A percentile compares a stretch with the other conserved stretches of the same genome.
Evolutionary conservation across 495 filamentous ascomycete species (phyloP).

Genomic region (Platismatia glauca): DNA sequence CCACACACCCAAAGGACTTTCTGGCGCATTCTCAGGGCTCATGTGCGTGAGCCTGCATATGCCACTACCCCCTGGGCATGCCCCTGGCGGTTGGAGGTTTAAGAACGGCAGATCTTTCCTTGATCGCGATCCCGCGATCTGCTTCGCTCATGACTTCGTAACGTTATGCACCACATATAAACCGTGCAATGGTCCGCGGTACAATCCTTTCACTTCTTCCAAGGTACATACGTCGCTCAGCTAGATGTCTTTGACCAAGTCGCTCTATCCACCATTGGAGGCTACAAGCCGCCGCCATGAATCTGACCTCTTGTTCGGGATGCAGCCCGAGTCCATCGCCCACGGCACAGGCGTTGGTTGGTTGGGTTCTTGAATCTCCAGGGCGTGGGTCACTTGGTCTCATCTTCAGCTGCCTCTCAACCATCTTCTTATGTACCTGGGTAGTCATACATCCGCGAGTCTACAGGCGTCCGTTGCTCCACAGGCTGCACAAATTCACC

Average conservation of each 20-base stretch:
- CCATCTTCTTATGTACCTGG: slow-evolving; percentile 33
- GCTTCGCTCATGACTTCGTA: not conserved
- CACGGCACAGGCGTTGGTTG: slow-evolving; percentile 18
- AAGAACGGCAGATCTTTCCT: not conserved
- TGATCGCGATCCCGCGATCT: too few species aligned
- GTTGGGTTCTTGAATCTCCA: slow-evolving; percentile 30
- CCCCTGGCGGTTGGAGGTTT: not conserved
- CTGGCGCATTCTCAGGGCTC: too few species aligned
- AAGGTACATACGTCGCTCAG: not conserved
- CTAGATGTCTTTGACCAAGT: not conserved
- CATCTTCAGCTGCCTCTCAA: slow-evolving; percentile 29
- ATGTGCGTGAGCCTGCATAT: not conserved
- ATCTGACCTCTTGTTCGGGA: not conserved
- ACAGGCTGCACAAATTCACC: slow-evolving; percentile 27
- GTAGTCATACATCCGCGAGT: slow-evolving; percentile 35
- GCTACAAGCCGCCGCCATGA: not conserved
- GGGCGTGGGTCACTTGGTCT: slow-evolving; percentile 30
- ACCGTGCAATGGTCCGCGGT: not conserved
- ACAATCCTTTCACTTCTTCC: not conserved
- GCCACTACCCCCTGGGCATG: not conserved
- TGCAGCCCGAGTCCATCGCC: slow-evolving; percentile 8
- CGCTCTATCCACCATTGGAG: not conserved
- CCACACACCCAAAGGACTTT: too few species aligned
- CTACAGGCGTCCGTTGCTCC: slow-evolving; percentile 23
- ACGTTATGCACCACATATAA: not conserved